Conservation (phyloP, 176 grass and related monocot genomes). For the Aegilops bicornis region DNA sequence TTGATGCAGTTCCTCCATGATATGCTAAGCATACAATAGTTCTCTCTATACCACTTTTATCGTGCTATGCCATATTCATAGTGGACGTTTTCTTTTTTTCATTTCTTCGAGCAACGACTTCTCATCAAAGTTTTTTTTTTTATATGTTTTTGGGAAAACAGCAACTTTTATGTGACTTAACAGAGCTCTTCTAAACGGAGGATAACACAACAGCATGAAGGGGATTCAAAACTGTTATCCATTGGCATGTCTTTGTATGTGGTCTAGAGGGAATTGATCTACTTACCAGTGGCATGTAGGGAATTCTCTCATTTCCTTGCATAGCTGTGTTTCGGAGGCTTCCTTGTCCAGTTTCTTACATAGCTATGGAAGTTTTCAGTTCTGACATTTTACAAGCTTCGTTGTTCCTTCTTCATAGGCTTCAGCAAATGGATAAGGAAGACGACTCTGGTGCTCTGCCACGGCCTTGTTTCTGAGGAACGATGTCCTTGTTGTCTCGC, state of each 20-base stretch:
- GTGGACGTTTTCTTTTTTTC: not conserved
- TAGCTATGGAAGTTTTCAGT: not conserved
- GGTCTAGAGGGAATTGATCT: not conserved
- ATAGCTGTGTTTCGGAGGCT: too few relatives aligned
- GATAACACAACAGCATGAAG: not conserved
- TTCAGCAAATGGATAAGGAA: conserved; percentile 59
- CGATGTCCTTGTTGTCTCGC: conserved; percentile 79
- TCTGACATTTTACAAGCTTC: not conserved
- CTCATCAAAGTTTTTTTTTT: not conserved
- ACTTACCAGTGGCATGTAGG: not conserved
- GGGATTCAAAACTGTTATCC: not conserved
- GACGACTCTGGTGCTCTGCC: conserved; percentile 71
- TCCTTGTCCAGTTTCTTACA: too few relatives aligned
- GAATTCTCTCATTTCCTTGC: conserved; percentile 8
- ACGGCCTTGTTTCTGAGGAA: conserved; percentile 82
- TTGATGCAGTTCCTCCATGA: not conserved
- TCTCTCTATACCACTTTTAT: not conserved
- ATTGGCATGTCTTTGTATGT: not conserved
- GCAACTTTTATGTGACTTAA: not conserved
- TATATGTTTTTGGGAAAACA: not conserved
- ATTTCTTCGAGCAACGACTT: not conserved
- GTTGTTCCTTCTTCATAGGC: conserved; percentile 48
- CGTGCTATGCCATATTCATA: not conserved
- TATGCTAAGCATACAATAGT: not conserved
- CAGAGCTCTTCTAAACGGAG: not conserved